Evolutionary conservation across 2,329 filamentous ascomycete genomes (phyloP).

Genomic region (Colletotrichum navitas): DNA sequence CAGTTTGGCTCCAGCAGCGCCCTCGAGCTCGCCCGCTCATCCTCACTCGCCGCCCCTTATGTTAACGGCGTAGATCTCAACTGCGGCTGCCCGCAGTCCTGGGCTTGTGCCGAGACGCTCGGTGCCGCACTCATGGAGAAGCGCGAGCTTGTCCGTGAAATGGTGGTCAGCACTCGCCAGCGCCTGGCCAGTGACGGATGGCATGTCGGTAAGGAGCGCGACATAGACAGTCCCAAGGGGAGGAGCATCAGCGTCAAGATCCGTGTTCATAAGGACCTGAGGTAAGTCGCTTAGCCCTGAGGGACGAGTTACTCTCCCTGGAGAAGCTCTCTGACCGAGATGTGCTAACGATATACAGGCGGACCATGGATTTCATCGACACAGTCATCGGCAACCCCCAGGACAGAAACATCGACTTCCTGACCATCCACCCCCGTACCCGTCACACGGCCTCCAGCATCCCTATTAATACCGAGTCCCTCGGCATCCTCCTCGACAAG

Average conservation of each 20-base stretch:
- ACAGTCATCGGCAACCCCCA: conserved; percentile 68
- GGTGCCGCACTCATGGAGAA: conserved; percentile 78
- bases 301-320: neutral
- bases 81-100: conserved; percentile 80
- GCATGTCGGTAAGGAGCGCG: conserved; percentile 59
- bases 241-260: conserved; percentile 79
- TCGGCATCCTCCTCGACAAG: conserved; percentile 66
- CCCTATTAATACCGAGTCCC: conserved; percentile 72
- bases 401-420: conserved; percentile 71
- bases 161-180: conserved; percentile 70
- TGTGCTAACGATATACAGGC: conserved; percentile 48
- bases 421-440: conserved; percentile 78
- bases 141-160: conserved; percentile 74
- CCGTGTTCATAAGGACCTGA: conserved; percentile 73
- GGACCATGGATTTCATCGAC: conserved; percentile 72
- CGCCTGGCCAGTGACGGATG: conserved; percentile 66
- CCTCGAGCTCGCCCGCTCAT: conserved; percentile 72
- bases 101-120: conserved; percentile 76
- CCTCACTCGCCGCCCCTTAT: conserved; percentile 71
- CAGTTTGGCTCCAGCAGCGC: conserved; percentile 76
- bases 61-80: conserved; percentile 77
- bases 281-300: conserved; percentile 51
- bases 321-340: neutral
- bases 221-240: conserved; percentile 59
- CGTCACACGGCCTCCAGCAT: conserved; percentile 70